Conservation (phyloP, 176 grass and related monocot species). For the Triticum timopheevii region DNA sequence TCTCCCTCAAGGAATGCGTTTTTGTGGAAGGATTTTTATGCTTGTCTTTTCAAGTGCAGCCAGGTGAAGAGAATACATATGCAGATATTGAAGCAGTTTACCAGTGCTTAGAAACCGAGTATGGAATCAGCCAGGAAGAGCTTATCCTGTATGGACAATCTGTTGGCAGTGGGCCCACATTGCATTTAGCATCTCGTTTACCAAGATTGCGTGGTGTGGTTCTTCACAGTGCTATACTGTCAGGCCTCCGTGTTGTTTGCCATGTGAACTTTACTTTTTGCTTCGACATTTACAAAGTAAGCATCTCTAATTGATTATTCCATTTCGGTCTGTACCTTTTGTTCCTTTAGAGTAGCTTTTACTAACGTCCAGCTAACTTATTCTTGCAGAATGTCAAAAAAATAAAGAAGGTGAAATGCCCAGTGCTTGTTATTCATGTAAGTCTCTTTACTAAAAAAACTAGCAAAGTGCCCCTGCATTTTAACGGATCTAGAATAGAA, state of each 20-base stretch:
- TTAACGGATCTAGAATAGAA: too few relatives aligned
- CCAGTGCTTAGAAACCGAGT: constrained; percentile 86
- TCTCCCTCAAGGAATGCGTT: background rate
- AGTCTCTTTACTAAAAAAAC: constrained; percentile 41
- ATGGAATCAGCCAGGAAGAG: constrained; percentile 94
- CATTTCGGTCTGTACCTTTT: background rate
- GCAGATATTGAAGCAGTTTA: constrained; percentile 99
- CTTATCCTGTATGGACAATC: constrained; percentile 98
- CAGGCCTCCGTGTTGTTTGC: constrained; percentile 94
- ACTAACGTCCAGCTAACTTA: constrained; percentile 32
- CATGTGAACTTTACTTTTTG: constrained; percentile 95
- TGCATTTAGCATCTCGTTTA: constrained; percentile 87
- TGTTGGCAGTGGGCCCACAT: constrained; percentile 91
- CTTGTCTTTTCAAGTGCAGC: constrained; percentile 57
- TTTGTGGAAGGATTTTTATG: constrained; percentile 23
- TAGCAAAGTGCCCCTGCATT: too few relatives aligned
- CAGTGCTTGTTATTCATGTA: constrained; percentile 98
- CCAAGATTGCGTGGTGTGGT: constrained; percentile 91
- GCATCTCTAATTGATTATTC: constrained; percentile 12
- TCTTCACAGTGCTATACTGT: constrained; percentile 96
- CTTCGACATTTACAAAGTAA: constrained; percentile 99
- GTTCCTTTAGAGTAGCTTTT: constrained; percentile 15
- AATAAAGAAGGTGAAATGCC: constrained; percentile 98
- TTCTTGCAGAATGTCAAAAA: constrained; percentile 91
- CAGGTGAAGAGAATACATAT: constrained; percentile 93